Conservation (phyloP, 1,284 basidiomycete species). For the Megacollybia platyphylla region DNA sequence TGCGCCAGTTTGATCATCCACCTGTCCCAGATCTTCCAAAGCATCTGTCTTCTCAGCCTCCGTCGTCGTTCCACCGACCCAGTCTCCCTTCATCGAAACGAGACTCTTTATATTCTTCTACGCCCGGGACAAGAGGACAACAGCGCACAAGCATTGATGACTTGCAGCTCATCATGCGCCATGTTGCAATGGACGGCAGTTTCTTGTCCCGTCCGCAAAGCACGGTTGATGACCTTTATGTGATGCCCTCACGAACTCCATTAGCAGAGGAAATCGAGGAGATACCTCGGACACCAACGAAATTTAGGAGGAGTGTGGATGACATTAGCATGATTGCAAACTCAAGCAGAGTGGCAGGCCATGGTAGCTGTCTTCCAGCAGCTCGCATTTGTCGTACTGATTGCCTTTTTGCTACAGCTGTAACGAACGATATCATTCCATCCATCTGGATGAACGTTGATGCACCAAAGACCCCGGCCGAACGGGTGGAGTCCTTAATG, state of each 20-base stretch:
- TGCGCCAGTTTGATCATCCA: constrained; percentile 14
- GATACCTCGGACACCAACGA: not conserved
- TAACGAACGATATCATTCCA: not conserved
- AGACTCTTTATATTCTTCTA: not conserved
- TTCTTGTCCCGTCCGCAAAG: not conserved
- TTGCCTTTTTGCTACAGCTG: not conserved
- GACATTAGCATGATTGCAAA: constrained; percentile 1
- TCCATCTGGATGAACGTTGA: constrained; percentile 1
- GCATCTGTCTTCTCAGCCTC: not conserved
- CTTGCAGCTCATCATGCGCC: not conserved
- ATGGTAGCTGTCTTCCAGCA: not conserved
- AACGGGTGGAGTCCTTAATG: not conserved
- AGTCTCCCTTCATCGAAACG: not conserved
- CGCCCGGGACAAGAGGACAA: not conserved
- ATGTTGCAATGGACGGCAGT: not conserved
- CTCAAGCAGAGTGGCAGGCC: not conserved
- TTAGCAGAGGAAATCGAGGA: constrained; percentile 1
- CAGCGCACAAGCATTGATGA: not conserved
- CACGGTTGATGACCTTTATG: not conserved
- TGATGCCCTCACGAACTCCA: not conserved
- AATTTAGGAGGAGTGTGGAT: not conserved
- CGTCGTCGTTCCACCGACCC: not conserved
- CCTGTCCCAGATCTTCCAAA: constrained; percentile 23
- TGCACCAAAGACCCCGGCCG: constrained; percentile 2
- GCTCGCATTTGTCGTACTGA: too few species aligned